These are phyloP conservation scores for Linderniella brevidens DNA, from an alignment of 257 asterid species.

Conservation along the genomic window DNA sequence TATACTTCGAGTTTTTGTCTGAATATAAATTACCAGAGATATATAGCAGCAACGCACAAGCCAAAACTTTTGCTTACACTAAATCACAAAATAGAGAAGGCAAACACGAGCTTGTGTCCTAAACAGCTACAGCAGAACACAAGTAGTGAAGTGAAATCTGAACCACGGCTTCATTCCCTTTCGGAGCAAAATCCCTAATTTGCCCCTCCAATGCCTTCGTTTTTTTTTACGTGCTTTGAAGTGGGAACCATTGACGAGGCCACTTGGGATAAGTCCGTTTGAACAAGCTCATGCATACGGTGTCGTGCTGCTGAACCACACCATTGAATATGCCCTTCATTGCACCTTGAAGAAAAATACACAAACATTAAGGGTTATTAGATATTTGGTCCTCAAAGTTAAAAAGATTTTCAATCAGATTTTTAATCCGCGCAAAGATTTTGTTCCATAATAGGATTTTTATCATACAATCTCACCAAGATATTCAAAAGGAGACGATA, in stretches of 20 bases:
- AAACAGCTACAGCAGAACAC: no score
- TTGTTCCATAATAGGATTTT: not conserved
- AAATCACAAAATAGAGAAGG: no score
- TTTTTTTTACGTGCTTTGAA: conserved; percentile 22
- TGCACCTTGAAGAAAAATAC: conserved; percentile 37
- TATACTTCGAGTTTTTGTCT: no score
- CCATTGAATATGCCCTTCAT: conserved; percentile 82
- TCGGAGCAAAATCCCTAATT: conserved; percentile 9
- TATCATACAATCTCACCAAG: not conserved
- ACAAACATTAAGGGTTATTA: not conserved
- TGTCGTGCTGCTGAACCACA: conserved; percentile 80
- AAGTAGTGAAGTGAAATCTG: conserved; percentile 16
- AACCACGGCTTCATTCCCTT: conserved; percentile 77
- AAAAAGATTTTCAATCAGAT: not conserved
- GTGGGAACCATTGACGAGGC: conserved; percentile 77
- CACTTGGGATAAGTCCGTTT: conserved; percentile 86
- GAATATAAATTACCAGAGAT: no score
- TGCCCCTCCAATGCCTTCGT: not conserved
- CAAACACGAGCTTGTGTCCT: no score
- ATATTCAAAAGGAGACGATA: conserved; percentile 2
- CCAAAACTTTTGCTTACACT: no score
- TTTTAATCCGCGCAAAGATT: not conserved
- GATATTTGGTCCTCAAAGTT: not conserved
- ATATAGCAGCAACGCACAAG: no score
- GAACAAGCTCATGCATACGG: conserved; percentile 79